These are phyloP conservation scores for Lasiodiplodia sp. DNA, from an alignment of 2,329 filamentous ascomycete species.

Conservation along the genomic window DNA sequence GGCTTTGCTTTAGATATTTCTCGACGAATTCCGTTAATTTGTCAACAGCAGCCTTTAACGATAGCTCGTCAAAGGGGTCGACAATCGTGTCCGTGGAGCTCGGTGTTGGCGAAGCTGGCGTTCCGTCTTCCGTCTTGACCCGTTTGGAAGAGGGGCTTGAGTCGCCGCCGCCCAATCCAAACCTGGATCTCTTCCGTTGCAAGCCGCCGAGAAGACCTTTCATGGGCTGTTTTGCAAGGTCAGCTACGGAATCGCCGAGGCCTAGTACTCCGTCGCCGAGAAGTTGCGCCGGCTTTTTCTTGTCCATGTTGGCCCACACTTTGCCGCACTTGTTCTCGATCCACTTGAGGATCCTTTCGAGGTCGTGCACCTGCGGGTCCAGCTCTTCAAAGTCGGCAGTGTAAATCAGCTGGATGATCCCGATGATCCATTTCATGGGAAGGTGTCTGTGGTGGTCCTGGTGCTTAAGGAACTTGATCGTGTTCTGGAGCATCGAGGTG, in stretches of 20 bases:
- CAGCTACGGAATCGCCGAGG: background rate
- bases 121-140: background rate
- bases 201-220: background rate
- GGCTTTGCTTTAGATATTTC: background rate
- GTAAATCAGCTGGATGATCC: background rate
- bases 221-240: background rate
- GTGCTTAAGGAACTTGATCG: background rate
- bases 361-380: background rate
- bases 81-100: background rate
- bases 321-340: slow-evolving; percentile 2
- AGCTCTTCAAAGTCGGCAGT: background rate
- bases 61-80: background rate
- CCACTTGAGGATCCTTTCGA: slow-evolving; percentile 5
- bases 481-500: background rate
- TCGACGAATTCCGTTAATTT: background rate
- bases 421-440: background rate
- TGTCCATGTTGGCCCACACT: background rate
- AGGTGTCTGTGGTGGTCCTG: slow-evolving; percentile 1
- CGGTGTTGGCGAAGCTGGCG: background rate
- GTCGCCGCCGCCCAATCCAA: background rate
- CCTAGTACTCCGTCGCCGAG: background rate
- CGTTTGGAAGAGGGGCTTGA: background rate
- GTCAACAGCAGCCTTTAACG: background rate
- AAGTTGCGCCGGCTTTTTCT: background rate
- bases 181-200: background rate